Conservation (phyloP, 2,329 filamentous ascomycete species). For the Ceratocystis variospora region DNA sequence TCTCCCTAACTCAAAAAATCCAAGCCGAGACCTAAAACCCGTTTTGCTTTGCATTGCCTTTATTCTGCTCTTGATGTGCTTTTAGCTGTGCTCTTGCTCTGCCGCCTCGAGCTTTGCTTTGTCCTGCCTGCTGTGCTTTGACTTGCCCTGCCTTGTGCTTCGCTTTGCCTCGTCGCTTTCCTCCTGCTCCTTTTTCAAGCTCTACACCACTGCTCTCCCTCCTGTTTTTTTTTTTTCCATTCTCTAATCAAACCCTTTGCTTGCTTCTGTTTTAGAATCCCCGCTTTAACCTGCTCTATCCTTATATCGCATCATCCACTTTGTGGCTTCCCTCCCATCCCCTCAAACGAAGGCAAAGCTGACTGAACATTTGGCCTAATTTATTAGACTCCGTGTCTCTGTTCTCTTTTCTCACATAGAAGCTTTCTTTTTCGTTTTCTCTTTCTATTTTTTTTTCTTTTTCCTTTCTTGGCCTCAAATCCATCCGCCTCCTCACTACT, state of each 20-base stretch:
- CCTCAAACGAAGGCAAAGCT: background rate
- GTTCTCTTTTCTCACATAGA: background rate
- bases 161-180: too few relatives aligned
- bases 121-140: background rate
- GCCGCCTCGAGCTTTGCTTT: background rate
- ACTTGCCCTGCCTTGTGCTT: background rate
- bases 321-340: background rate
- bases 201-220: too few relatives aligned
- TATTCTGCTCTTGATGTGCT: background rate
- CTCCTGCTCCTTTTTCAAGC: too few relatives aligned
- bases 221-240: too few relatives aligned
- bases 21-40: background rate
- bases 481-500: background rate
- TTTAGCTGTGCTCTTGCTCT: background rate
- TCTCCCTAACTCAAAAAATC: background rate
- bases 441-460: background rate
- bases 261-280: too few relatives aligned
- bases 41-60: background rate
- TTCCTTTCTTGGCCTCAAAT: background rate
- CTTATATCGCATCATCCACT: background rate
- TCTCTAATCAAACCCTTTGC: too few relatives aligned
- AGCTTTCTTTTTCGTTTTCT: background rate
- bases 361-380: slow-evolving; percentile 2
- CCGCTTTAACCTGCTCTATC: background rate
- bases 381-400: background rate